These are phyloP conservation scores for Pavlovales sp. DNA, from an alignment of 208 protist genomes.

Conservation along the genomic window DNA sequence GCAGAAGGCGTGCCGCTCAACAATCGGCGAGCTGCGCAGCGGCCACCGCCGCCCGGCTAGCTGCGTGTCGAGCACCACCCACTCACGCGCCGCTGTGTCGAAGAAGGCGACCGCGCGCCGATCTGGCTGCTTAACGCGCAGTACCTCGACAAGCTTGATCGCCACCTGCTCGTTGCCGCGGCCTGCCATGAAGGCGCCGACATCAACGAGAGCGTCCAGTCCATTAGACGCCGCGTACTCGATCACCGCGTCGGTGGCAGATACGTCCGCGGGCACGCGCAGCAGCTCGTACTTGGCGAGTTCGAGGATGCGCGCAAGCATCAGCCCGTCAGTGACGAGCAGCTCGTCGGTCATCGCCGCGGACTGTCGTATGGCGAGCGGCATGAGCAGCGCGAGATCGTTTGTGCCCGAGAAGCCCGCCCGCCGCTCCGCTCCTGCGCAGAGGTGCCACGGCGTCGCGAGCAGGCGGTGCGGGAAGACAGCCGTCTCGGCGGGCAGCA, in stretches of 20 bases:
- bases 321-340: slow-evolving; percentile 47
- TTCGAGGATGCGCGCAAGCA: slow-evolving; percentile 13
- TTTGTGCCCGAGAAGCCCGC: slow-evolving; percentile 55
- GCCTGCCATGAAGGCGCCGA: slow-evolving; percentile 45
- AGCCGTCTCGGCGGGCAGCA: slow-evolving; percentile 30
- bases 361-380: slow-evolving; percentile 19
- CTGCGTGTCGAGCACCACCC: background rate
- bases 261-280: background rate
- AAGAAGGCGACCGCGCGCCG: slow-evolving; percentile 1
- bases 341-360: background rate
- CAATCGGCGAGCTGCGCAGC: slow-evolving; percentile 29
- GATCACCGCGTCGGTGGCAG: background rate
- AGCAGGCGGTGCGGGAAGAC: slow-evolving; percentile 15
- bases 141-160: background rate
- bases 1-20: slow-evolving; percentile 37
- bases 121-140: background rate
- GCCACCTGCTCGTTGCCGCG: slow-evolving; percentile 28
- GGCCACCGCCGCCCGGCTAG: background rate
- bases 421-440: background rate
- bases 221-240: background rate
- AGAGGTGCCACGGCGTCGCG: slow-evolving; percentile 29
- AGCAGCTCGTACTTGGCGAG: background rate
- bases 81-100: background rate
- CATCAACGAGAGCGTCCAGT: slow-evolving; percentile 46
- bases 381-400: slow-evolving; percentile 42